Base-by-base conservation (phyloP, 495 filamentous ascomycete genomes). In the Penicillium antarcticum region DNA sequence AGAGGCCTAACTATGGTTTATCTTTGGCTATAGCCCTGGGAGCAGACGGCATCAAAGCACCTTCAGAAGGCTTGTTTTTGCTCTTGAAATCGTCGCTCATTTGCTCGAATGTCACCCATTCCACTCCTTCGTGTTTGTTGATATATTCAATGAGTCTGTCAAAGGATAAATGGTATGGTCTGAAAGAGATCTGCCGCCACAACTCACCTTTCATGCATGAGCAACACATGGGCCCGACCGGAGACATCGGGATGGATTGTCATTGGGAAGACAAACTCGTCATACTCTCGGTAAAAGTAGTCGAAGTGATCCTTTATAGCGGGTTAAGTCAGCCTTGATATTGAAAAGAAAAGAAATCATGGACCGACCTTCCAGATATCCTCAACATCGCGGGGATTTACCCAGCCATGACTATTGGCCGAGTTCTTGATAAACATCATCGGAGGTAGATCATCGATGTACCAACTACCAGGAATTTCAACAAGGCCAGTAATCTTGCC, bases 51-150 rank as follows among this genome's bases (percentile, higher is more conserved):
- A 89, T 80, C 62, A 83, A 65, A 3, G 87, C 87, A 1, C 85
- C 87, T 40, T 67, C 72, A 3, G 83, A 78, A 4, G 87, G 83
- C 34, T 75, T 69, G 49, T 87, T 89, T 65, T 83, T 88, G 47
- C 70, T 79, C 72, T 84, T 85, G 61, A 87, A 87, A 37, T 87
- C 81, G 59, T 85, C 83, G 12, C 75, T 79, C 69, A 88, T 86
- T 58, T 85, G 75, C 49, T 81, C 85, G 61, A 89, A 83, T 5
- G 84, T 87, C 57, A 87, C 78, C 84, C 84, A 89, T 58, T 89
- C 83, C 16, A 89, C 82, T 3, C 87, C 86, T 55, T 87, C 85
- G 47, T 88, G 86, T 43, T 78, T 78, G 48, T 87, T 87, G 56
- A 89, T 85, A 52, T 87, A 77, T 53, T 88, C 85, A 52, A 90